Conservation (phyloP, 2,329 filamentous ascomycete genomes). For the Nectriaceae sp. region DNA sequence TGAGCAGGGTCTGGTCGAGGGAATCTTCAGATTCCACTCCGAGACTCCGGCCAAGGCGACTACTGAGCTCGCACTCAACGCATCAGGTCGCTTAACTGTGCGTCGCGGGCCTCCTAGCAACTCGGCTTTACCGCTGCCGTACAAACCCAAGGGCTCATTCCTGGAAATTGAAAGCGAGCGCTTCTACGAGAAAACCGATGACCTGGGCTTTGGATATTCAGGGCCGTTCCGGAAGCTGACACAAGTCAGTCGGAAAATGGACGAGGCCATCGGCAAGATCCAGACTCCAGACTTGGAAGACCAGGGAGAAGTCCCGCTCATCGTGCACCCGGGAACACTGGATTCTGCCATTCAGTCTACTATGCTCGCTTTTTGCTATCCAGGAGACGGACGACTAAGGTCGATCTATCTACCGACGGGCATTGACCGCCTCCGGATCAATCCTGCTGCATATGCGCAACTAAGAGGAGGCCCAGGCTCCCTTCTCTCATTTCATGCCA, state of each 20-base stretch:
- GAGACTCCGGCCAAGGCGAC: not conserved
- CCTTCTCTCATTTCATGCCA: not conserved
- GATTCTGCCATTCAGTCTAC: conserved; percentile 11
- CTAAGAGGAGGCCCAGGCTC: not conserved
- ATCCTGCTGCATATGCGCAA: not conserved
- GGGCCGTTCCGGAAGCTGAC: not conserved
- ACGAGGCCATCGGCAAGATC: not conserved
- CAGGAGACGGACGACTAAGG: conserved; percentile 8
- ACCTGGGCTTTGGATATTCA: not conserved
- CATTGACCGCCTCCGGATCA: conserved; percentile 10
- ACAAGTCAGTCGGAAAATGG: not conserved
- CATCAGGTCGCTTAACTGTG: too few relatives aligned
- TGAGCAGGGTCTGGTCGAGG: not conserved
- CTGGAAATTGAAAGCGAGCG: not conserved
- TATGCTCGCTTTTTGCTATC: conserved; percentile 8
- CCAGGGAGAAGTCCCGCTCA: not conserved
- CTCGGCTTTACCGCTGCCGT: too few relatives aligned
- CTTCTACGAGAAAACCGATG: not conserved
- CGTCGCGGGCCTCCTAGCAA: too few relatives aligned
- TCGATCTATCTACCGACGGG: conserved; percentile 8
- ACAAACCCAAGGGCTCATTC: too few relatives aligned
- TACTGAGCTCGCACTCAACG: too few relatives aligned
- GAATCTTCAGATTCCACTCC: not conserved
- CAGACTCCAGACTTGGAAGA: not conserved
- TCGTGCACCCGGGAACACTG: conserved; percentile 10